Conservation (phyloP, 2,329 filamentous ascomycete species). For the Cladorrhinum sp. region DNA sequence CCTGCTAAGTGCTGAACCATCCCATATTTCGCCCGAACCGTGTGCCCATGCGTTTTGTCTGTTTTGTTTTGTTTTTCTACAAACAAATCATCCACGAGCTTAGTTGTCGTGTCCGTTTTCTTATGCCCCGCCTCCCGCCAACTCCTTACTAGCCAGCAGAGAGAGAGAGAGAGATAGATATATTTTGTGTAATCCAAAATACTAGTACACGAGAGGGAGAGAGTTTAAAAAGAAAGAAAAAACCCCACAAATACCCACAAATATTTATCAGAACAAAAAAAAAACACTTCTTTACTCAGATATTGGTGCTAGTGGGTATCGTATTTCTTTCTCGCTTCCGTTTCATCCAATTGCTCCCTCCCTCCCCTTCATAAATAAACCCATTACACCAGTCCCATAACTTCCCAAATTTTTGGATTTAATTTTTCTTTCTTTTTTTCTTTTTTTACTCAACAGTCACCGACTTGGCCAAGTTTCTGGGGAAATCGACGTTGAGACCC, state of each 20-base stretch:
- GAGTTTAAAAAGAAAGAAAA: too few species aligned
- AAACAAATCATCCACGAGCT: neutral
- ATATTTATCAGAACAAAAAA: too few species aligned
- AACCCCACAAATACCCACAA: too few species aligned
- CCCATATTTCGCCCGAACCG: neutral
- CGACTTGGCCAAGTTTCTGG: slow-evolving; percentile 96
- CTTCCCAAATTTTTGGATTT: neutral
- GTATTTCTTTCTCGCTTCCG: neutral
- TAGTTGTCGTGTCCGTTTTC: too few species aligned
- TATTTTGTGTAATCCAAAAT: neutral
- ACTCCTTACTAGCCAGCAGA: neutral
- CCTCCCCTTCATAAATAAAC: too few species aligned
- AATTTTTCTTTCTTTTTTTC: neutral
- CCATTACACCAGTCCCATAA: too few species aligned
- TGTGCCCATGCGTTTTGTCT: neutral
- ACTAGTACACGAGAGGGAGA: neutral
- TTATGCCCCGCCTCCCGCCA: neutral
- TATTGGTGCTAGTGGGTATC: neutral
- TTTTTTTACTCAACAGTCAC: slow-evolving; percentile 88
- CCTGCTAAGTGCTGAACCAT: neutral
- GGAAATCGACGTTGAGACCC: slow-evolving; percentile 97
- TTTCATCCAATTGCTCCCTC: neutral
- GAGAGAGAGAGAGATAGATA: neutral
- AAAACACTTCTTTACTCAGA: too few species aligned
- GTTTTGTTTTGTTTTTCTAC: neutral